These are phyloP conservation scores for Saccharomyces hybrid DNA, from an alignment of 1,139 yeast species.

Conservation along the genomic window DNA sequence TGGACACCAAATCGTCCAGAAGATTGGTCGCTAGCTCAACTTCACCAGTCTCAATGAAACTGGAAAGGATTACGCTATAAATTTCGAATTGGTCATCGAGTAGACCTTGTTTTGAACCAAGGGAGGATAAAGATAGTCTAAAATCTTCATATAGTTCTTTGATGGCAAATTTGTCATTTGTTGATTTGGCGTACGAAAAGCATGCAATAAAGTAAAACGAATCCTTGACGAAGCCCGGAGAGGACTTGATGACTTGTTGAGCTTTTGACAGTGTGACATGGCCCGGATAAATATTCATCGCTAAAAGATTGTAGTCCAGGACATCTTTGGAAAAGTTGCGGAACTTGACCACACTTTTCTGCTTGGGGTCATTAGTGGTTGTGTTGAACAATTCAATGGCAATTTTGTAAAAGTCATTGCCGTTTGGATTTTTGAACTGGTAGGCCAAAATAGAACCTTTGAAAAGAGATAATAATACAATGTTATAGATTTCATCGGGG, in stretches of 20 bases:
- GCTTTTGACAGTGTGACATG: slow-evolving; percentile 23
- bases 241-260: slow-evolving; percentile 17
- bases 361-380: background rate
- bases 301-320: slow-evolving; percentile 30
- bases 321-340: slow-evolving; percentile 28
- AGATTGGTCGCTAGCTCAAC: slow-evolving; percentile 46
- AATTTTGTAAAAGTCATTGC: slow-evolving; percentile 53
- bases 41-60: slow-evolving; percentile 46
- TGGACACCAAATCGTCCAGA: slow-evolving; percentile 39
- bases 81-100: slow-evolving; percentile 39
- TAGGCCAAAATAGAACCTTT: slow-evolving; percentile 43
- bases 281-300: slow-evolving; percentile 34
- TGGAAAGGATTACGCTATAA: slow-evolving; percentile 44
- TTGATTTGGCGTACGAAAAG: slow-evolving; percentile 31
- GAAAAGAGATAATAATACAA: slow-evolving; percentile 45
- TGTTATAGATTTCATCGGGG: slow-evolving; percentile 43
- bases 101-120: background rate
- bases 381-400: slow-evolving; percentile 56
- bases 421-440: slow-evolving; percentile 32
- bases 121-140: slow-evolving; percentile 16
- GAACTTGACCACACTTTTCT: slow-evolving; percentile 23
- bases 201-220: slow-evolving; percentile 32
- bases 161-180: slow-evolving; percentile 28
- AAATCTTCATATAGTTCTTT: slow-evolving; percentile 33
- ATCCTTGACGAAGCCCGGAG: slow-evolving; percentile 25